Evolutionary conservation across 345 rosid genomes (phyloP).

Genomic region (Salix purpurea): DNA sequence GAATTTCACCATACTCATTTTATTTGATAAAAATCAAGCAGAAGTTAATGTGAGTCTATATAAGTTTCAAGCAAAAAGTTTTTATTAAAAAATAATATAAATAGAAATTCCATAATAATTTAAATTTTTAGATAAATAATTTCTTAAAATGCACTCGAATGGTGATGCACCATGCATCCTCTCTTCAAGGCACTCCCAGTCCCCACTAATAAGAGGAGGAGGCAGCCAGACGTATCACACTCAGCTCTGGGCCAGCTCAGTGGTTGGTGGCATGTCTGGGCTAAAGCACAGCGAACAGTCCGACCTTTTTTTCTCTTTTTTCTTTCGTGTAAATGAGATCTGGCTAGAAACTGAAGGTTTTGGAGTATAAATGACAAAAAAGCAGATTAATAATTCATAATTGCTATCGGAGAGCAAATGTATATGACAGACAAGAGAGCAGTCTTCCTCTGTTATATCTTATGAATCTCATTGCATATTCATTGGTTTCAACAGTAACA

Average conservation of each 20-base stretch:
- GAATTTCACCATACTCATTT: too few species aligned
- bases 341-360: background rate
- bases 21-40: too few species aligned
- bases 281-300: background rate
- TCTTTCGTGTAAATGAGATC: too few species aligned
- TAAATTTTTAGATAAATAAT: too few species aligned
- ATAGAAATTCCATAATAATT: fast-evolving
- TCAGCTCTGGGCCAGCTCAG: background rate
- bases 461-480: too few species aligned
- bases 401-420: background rate
- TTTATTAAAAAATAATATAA: too few species aligned
- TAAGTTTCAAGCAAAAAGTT: too few species aligned
- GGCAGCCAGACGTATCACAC: background rate
- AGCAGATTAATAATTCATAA: too few species aligned
- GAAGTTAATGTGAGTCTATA: fast-evolving
- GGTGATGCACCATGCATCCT: background rate
- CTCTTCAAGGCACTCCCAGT: background rate
- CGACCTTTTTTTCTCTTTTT: background rate
- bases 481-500: background rate
- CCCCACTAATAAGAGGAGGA: background rate
- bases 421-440: background rate
- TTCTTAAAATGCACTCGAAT: too few species aligned
- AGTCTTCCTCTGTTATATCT: too few species aligned
- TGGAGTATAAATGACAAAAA: background rate
- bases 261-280: background rate